Evolutionary conservation across 208 protist genomes (phyloP).

Genomic region (Crithidia sp.): DNA sequence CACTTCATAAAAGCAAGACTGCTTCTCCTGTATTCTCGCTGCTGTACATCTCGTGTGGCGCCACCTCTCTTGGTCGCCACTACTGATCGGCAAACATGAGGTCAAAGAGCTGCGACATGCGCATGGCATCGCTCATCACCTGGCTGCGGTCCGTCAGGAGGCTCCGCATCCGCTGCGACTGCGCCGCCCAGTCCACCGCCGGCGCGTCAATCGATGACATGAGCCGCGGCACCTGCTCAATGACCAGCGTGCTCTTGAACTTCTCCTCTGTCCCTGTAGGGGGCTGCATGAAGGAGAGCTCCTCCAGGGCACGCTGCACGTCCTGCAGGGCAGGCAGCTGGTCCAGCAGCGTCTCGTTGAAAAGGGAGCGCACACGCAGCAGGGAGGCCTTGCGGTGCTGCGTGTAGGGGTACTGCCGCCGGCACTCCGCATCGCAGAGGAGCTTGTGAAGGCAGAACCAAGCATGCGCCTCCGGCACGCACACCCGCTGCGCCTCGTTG

Average conservation of each 20-base stretch:
- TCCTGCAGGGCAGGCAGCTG: conserved; percentile 88
- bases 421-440: conserved; percentile 83
- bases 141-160: conserved; percentile 57
- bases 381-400: conserved; percentile 84
- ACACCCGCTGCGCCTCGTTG: conserved; percentile 77
- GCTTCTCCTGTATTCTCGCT: background rate
- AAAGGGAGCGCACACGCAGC: conserved; percentile 65
- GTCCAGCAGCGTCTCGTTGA: conserved; percentile 90
- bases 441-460: conserved; percentile 93
- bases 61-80: background rate
- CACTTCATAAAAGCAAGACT: background rate
- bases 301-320: conserved; percentile 88
- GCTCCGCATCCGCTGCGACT: conserved; percentile 33
- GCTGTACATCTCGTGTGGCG: background rate
- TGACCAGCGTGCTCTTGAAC: conserved; percentile 82
- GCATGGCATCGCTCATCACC: conserved; percentile 68
- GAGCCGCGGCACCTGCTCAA: conserved; percentile 90
- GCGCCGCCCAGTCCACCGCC: conserved; percentile 36
- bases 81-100: conserved; percentile 64
- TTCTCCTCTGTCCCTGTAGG: conserved; percentile 89
- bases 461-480: conserved; percentile 83
- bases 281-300: conserved; percentile 89
- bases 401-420: conserved; percentile 82
- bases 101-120: conserved; percentile 78
- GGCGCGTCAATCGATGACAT: conserved; percentile 59